Base-by-base conservation (phyloP, 805 yeast genomes). In the Myxozyma monticola region DNA sequence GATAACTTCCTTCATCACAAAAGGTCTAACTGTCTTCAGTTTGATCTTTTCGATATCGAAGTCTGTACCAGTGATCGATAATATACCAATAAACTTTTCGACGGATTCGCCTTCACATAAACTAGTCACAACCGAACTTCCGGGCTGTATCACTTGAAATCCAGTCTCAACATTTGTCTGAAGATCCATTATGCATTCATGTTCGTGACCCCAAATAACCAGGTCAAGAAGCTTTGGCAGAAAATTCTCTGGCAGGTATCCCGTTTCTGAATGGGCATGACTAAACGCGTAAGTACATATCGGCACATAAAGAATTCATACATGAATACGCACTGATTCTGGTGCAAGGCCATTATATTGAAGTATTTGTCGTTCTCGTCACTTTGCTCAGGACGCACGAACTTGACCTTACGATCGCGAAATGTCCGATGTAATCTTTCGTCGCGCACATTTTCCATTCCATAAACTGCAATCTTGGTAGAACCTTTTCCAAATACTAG, bases 171-270 rank as follows among this genome's bases (percentile, higher is more conserved):
- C 72, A 51, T 76, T 78, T 3, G 61, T 52, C 1, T 73, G 76
- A 0, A 95, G 80, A 50, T 78, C 79, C 0, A 91, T 87, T 3
- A 83, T 75, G 63, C 97, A 88, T 65, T 93, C 97, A 68, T 93
- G 99, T 65, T 93, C 99, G 67, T 93, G 99, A 15, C 99, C 99
- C 99, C 99, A 93, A 1, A 90, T 70, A 0, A 93, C 83, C 49
- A 91, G 72, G 63, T 93, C 89, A 40, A 93, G 62, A 64, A 90
- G 89, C 7, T 76, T 71, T 0, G 98, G 99, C 21, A 93, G 69
- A 60, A 86, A 85, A 45, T 75, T 76, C 57, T 90, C 98, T 4
- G 97, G 98, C 3, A 93, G 71, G 57, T 85, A 85, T 3, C 88
- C 82, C 0, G 95, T 86, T 37, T 81, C 80, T 1, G 95, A 79